Conservation (phyloP, 257 asterid genomes). For the Solanum ahanhuiri region DNA sequence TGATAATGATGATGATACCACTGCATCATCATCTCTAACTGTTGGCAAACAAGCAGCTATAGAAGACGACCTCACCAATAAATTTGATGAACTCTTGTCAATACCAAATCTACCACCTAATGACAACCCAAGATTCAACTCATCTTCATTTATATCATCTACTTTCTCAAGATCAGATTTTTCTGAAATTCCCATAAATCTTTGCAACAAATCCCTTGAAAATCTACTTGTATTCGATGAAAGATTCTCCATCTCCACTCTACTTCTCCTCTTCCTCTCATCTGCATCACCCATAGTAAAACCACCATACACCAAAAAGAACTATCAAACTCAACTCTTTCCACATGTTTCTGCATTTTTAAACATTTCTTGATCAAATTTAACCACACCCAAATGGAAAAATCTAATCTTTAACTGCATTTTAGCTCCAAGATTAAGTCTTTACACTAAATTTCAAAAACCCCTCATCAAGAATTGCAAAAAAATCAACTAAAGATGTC, state of each 20-base stretch:
- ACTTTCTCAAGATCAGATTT: constrained; percentile 12
- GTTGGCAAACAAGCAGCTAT: constrained; percentile 60
- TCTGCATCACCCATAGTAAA: constrained; percentile 42
- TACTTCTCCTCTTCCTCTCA: constrained; percentile 25
- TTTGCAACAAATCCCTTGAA: constrained; percentile 70
- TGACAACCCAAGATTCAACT: constrained; percentile 86
- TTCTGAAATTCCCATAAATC: constrained; percentile 47
- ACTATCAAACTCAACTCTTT: constrained; percentile 10
- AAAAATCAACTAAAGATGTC: not conserved
- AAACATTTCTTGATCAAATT: constrained; percentile 24
- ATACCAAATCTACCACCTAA: constrained; percentile 91
- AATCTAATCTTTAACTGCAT: constrained; percentile 35
- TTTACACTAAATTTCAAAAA: not conserved
- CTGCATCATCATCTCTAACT: constrained; percentile 49
- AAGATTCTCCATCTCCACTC: constrained; percentile 52
- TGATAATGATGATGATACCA: constrained; percentile 15
- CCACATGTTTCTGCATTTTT: constrained; percentile 15
- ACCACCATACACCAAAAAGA: not conserved
- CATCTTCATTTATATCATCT: constrained; percentile 28
- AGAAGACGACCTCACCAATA: constrained; percentile 59
- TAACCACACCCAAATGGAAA: constrained; percentile 23
- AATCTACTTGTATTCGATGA: constrained; percentile 33
- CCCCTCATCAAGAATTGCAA: not conserved
- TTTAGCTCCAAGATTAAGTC: constrained; percentile 21
- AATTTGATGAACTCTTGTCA: constrained; percentile 47